phyloP scores from a whole-genome alignment of 2,329 filamentous ascomycete species.

The Colletotrichum scovillei region DNA sequence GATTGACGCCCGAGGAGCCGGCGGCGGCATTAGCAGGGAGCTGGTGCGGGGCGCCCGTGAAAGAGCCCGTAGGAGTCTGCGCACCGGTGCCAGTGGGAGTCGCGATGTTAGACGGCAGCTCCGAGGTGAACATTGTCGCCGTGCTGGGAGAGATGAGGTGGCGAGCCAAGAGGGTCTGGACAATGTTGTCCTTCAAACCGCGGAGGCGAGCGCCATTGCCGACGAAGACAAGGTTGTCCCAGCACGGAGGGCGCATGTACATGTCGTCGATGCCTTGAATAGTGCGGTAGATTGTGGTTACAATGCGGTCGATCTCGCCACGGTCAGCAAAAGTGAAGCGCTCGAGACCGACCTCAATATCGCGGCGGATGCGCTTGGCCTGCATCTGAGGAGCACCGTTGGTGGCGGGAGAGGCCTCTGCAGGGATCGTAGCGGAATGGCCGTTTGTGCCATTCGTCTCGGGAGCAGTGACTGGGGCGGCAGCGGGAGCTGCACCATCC shows the following conservation, averaged over 20 bases:
- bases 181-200: conserved; percentile 90
- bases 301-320: conserved; percentile 83
- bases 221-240: conserved; percentile 92
- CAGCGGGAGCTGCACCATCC: conserved; percentile 37
- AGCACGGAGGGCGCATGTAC: conserved; percentile 85
- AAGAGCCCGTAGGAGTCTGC: conserved; percentile 83
- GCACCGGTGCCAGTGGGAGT: conserved; percentile 91
- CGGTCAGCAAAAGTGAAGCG: conserved; percentile 77
- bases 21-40: conserved; percentile 48
- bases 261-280: conserved; percentile 87
- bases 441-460: conserved; percentile 37
- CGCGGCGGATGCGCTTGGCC: conserved; percentile 69
- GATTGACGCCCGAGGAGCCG: conserved; percentile 76
- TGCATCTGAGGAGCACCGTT: conserved; percentile 54
- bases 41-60: conserved; percentile 66
- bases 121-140: conserved; percentile 96
- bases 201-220: conserved; percentile 81
- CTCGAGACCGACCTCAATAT: conserved; percentile 83
- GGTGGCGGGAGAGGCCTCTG: conserved; percentile 32
- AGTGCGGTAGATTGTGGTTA: conserved; percentile 83
- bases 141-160: conserved; percentile 93
- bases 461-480: conserved; percentile 22
- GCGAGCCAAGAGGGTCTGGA: conserved; percentile 81
- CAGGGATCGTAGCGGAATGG: conserved; percentile 29
- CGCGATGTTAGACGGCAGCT: conserved; percentile 92